phyloP scores from a whole-genome alignment of 2,329 filamentous ascomycete species.

The Fusarium torreyae region DNA sequence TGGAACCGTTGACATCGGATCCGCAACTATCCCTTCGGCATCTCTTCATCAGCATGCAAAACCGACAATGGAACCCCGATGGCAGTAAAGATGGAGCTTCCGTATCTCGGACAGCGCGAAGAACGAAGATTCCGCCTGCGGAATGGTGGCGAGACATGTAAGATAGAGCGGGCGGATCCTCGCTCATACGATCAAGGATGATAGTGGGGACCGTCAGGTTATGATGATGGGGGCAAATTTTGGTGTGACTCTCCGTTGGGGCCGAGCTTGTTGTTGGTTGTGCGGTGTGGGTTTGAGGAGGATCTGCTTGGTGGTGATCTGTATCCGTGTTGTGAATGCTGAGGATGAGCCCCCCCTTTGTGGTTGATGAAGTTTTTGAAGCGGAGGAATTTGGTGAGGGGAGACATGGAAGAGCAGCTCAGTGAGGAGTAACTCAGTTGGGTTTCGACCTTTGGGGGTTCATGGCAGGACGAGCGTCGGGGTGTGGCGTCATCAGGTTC shows the following conservation, averaged over 20 bases:
- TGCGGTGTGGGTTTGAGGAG: not conserved
- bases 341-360: not conserved
- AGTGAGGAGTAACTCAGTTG: not conserved
- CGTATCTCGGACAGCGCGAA: conserved; percentile 13
- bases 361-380: not conserved
- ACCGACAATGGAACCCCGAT: not conserved
- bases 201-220: conserved; percentile 28
- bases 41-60: not conserved
- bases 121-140: conserved; percentile 24
- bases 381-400: not conserved
- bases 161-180: conserved; percentile 15
- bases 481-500: conserved; percentile 32
- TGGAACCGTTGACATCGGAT: conserved; percentile 7
- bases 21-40: conserved; percentile 6
- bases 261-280: too few species aligned
- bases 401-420: not conserved
- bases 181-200: conserved; percentile 40
- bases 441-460: not conserved
- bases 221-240: conserved; percentile 32
- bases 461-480: not conserved
- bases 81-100: not conserved
- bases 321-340: not conserved
- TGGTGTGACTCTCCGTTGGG: not conserved
- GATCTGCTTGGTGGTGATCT: not conserved
- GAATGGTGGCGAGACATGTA: conserved; percentile 30